These are phyloP conservation scores for Plasmodium coatneyi DNA, from an alignment of 169 alveolate genomes.

Conservation along the genomic window DNA sequence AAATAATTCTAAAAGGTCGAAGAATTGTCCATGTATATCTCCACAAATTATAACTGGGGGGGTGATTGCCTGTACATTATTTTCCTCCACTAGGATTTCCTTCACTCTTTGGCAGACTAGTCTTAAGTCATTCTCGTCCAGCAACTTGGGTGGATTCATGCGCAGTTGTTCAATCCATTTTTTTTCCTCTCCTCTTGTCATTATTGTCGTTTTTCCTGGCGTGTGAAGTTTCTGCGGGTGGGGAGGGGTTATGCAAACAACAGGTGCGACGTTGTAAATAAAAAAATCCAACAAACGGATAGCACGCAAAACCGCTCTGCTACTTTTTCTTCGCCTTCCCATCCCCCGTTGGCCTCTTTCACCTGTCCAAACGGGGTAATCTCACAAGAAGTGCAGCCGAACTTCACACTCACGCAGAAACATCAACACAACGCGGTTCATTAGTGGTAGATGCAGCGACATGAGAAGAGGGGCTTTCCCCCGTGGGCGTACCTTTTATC, in stretches of 20 bases:
- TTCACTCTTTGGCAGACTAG: constrained; percentile 96
- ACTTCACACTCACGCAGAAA: background rate
- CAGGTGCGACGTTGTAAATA: background rate
- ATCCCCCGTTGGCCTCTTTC: background rate
- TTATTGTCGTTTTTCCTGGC: background rate
- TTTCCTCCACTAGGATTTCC: constrained; percentile 96
- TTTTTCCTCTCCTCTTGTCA: constrained; percentile 88
- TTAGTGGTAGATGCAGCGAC: background rate
- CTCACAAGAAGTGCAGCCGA: background rate
- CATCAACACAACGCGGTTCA: background rate
- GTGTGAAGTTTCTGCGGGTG: background rate
- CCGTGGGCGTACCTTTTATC: background rate
- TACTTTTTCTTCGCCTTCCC: background rate
- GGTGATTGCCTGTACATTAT: constrained; percentile 95
- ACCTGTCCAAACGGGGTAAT: background rate
- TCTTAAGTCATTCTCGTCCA: constrained; percentile 96
- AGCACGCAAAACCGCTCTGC: background rate
- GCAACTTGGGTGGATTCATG: constrained; percentile 91
- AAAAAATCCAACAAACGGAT: background rate
- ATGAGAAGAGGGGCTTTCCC: background rate
- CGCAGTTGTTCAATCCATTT: constrained; percentile 93
- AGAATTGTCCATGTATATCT: constrained; percentile 97
- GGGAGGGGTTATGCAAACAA: background rate
- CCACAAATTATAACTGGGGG: constrained; percentile 99
- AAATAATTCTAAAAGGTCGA: constrained; percentile 94